A percentile compares a stretch with the other conserved stretches of the same genome.
These are phyloP conservation scores for Globisporangium spinosum DNA, from an alignment of 352 stramenopile species.

Conservation along the genomic window DNA sequence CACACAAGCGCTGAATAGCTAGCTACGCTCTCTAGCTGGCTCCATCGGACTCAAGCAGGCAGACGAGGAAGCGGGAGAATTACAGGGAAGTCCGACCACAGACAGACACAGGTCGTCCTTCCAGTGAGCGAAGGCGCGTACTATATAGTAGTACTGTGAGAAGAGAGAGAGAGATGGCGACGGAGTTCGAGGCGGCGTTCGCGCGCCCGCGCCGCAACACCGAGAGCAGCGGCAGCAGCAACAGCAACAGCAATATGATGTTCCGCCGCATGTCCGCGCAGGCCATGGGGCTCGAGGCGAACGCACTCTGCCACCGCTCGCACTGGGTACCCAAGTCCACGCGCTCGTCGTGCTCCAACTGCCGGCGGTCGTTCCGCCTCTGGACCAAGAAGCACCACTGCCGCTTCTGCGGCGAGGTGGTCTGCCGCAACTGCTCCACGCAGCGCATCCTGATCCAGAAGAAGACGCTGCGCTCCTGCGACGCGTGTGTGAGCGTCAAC, in stretches of 20 bases:
- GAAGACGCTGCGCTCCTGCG: slow-evolving; percentile 72
- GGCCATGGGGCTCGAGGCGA: slow-evolving; percentile 59
- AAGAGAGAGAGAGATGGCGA: not conserved
- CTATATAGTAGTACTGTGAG: not conserved
- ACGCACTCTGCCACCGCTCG: slow-evolving; percentile 66
- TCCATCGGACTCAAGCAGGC: not conserved
- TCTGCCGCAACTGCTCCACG: slow-evolving; percentile 68
- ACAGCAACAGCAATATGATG: slow-evolving; percentile 18
- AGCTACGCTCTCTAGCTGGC: not conserved
- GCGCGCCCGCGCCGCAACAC: slow-evolving; percentile 8
- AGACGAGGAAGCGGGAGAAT: not conserved
- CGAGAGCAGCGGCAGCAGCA: slow-evolving; percentile 1
- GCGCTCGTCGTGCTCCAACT: slow-evolving; percentile 61
- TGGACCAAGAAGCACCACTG: slow-evolving; percentile 75
- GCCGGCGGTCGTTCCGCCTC: slow-evolving; percentile 53
- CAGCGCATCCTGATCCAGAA: slow-evolving; percentile 69
- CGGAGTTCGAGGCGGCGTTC: not conserved
- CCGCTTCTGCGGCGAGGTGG: slow-evolving; percentile 72
- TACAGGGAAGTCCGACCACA: not conserved
- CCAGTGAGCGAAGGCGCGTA: not conserved
- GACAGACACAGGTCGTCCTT: not conserved
- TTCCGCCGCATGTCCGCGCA: slow-evolving; percentile 64
- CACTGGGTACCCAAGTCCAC: slow-evolving; percentile 77
- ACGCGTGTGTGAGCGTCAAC: slow-evolving; percentile 69
- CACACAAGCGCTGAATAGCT: not conserved